These are phyloP conservation scores for Boletus insuetus DNA, from an alignment of 768 basidiomycete genomes.

Conservation along the genomic window DNA sequence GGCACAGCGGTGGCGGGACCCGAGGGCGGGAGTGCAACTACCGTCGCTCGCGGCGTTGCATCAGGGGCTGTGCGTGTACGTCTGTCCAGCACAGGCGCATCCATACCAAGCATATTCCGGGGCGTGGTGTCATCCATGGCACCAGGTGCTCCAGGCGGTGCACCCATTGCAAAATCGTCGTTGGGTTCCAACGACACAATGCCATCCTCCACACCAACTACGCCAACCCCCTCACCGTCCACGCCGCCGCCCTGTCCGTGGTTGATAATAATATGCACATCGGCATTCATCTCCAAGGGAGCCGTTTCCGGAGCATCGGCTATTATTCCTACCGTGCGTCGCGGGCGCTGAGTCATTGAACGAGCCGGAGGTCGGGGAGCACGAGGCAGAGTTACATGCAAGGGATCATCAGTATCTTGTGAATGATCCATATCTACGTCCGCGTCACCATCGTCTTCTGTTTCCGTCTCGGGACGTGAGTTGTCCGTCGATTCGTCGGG, in stretches of 20 bases:
- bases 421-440: constrained; percentile 52
- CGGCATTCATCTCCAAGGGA: constrained; percentile 40
- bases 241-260: constrained; percentile 39
- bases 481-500: constrained; percentile 45
- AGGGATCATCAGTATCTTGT: constrained; percentile 33
- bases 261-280: constrained; percentile 53
- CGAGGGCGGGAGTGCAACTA: constrained; percentile 49
- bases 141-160: constrained; percentile 88
- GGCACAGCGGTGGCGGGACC: constrained; percentile 10
- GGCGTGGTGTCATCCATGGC: constrained; percentile 48
- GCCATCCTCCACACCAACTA: constrained; percentile 64
- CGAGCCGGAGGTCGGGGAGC: constrained; percentile 26
- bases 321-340: constrained; percentile 49
- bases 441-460: constrained; percentile 68
- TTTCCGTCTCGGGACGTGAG: constrained; percentile 71
- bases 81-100: constrained; percentile 27
- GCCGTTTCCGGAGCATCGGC: constrained; percentile 37
- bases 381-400: constrained; percentile 32
- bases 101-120: constrained; percentile 28
- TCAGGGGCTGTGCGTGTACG: constrained; percentile 46
- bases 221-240: constrained; percentile 41
- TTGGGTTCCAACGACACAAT: constrained; percentile 77
- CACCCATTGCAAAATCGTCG: constrained; percentile 88
- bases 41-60: constrained; percentile 62
- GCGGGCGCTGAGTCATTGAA: constrained; percentile 34